A percentile compares a stretch with the other conserved stretches of the same genome.
phyloP scores from a whole-genome alignment of 2,329 filamentous ascomycete species.

The Escovopsis sp. region DNA sequence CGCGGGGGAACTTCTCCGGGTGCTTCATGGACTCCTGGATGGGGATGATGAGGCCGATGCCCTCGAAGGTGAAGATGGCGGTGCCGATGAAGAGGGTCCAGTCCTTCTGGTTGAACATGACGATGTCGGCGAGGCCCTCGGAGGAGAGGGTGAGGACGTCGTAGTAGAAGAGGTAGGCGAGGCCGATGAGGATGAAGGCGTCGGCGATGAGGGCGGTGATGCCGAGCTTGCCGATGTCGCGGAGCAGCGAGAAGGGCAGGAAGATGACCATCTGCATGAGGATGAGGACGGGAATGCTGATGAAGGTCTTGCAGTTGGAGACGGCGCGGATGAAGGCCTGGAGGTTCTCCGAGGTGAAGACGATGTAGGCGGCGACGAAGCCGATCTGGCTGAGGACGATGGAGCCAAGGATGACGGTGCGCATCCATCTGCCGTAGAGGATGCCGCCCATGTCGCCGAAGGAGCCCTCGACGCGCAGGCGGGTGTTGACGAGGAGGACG shows the following conservation, averaged over 20 bases:
- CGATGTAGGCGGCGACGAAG: constrained; percentile 88
- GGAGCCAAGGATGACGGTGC: constrained; percentile 70
- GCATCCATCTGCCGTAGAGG: constrained; percentile 83
- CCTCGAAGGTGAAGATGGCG: constrained; percentile 97
- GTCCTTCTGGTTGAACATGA: constrained; percentile 74
- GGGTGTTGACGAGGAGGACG: constrained; percentile 76
- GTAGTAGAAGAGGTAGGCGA: constrained; percentile 92
- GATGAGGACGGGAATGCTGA: constrained; percentile 81
- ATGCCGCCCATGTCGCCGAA: constrained; percentile 94
- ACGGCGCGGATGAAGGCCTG: constrained; percentile 91
- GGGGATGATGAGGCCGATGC: constrained; percentile 91
- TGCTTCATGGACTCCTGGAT: constrained; percentile 96
- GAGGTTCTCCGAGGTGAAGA: constrained; percentile 90
- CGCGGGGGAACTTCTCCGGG: constrained; percentile 76
- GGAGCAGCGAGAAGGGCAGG: constrained; percentile 79
- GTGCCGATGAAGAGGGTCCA: constrained; percentile 99
- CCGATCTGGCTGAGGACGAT: constrained; percentile 93
- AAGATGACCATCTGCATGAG: constrained; percentile 93
- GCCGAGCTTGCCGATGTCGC: constrained; percentile 93
- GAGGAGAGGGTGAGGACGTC: constrained; percentile 70
- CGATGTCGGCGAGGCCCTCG: constrained; percentile 70
- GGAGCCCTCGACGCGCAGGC: constrained; percentile 75
- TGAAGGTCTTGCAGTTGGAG: constrained; percentile 67
- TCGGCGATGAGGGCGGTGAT: constrained; percentile 91
- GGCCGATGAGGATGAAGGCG: constrained; percentile 80